Evolutionary conservation across 75 land plant genomes (phyloP).

Genomic region (Adiantum capillusveneris): DNA sequence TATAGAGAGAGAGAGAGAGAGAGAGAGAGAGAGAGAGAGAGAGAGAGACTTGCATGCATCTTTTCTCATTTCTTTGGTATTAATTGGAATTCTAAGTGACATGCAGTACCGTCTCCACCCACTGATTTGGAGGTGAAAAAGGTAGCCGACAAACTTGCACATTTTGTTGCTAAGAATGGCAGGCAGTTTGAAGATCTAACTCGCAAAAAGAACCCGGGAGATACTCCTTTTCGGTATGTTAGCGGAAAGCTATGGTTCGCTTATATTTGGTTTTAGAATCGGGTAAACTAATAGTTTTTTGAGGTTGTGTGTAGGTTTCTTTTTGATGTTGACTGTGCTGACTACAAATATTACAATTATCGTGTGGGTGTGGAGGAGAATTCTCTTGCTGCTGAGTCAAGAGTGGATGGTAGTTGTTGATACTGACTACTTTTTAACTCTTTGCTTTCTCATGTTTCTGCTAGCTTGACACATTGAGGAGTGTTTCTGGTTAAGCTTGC

Average conservation of each 20-base stretch:
- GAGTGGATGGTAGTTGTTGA: slow-evolving; percentile 1
- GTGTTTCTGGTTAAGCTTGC: not conserved
- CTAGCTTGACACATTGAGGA: not conserved
- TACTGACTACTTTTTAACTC: not conserved
- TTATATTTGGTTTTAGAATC: not conserved
- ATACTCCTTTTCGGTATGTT: slow-evolving; percentile 83
- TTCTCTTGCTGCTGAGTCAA: slow-evolving; percentile 27
- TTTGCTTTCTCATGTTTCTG: not conserved
- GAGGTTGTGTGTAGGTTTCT: slow-evolving; percentile 54
- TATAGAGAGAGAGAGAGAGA: slow-evolving; percentile 4
- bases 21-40: slow-evolving; percentile 8
- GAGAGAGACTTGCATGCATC: slow-evolving; percentile 50
- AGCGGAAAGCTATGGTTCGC: not conserved
- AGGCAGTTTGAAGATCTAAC: slow-evolving; percentile 92
- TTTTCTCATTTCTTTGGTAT: slow-evolving; percentile 67
- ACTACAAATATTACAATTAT: slow-evolving; percentile 91
- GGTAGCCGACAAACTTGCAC: slow-evolving; percentile 93
- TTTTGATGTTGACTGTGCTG: slow-evolving; percentile 69
- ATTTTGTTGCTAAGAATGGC: slow-evolving; percentile 97
- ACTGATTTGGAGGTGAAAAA: slow-evolving; percentile 85
- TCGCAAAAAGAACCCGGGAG: slow-evolving; percentile 90
- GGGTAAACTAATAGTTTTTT: not conserved
- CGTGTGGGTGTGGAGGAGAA: slow-evolving; percentile 74
- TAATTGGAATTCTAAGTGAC: slow-evolving; percentile 87
- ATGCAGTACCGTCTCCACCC: slow-evolving; percentile 81